phyloP scores from a whole-genome alignment of 164 flowering plant species.

The Stephania japonica region DNA sequence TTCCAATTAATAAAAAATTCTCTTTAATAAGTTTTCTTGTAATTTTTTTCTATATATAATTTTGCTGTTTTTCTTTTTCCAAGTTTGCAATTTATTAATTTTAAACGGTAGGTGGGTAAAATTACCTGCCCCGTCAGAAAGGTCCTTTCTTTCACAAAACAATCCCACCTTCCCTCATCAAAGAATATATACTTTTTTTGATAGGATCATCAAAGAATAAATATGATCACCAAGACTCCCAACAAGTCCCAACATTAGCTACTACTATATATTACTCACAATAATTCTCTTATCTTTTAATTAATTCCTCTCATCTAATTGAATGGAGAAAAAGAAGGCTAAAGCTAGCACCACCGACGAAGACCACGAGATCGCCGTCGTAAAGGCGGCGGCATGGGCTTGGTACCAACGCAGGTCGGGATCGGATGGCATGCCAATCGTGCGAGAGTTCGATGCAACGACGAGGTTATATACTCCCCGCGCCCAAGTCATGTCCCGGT shows the following conservation, averaged over 20 bases:
- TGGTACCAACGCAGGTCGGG: conserved; percentile 61
- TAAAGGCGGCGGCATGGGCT: conserved; percentile 75
- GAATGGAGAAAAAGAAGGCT: conserved; percentile 7
- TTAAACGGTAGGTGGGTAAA: too few species aligned
- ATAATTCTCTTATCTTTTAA: neutral
- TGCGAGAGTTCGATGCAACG: conserved; percentile 24
- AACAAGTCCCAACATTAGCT: neutral
- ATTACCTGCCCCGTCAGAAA: too few species aligned
- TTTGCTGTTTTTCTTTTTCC: too few species aligned
- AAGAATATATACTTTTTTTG: neutral
- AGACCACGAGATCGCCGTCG: conserved; percentile 26
- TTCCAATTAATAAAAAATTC: too few species aligned
- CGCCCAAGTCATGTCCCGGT: conserved; percentile 36
- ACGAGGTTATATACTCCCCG: conserved; percentile 7
- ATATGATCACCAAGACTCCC: neutral
- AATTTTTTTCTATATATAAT: too few species aligned
- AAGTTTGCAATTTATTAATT: too few species aligned
- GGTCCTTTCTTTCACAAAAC: neutral
- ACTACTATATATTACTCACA: neutral
- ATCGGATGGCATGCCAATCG: conserved; percentile 21
- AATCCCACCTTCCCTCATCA: neutral
- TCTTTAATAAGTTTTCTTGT: too few species aligned
- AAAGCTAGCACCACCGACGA: conserved; percentile 7
- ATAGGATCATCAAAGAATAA: too few species aligned
- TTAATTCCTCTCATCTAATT: neutral